A percentile compares a stretch with the other conserved stretches of the same genome.
Evolutionary conservation across 345 rosid species (phyloP).

Genomic region (Boechera stricta): DNA sequence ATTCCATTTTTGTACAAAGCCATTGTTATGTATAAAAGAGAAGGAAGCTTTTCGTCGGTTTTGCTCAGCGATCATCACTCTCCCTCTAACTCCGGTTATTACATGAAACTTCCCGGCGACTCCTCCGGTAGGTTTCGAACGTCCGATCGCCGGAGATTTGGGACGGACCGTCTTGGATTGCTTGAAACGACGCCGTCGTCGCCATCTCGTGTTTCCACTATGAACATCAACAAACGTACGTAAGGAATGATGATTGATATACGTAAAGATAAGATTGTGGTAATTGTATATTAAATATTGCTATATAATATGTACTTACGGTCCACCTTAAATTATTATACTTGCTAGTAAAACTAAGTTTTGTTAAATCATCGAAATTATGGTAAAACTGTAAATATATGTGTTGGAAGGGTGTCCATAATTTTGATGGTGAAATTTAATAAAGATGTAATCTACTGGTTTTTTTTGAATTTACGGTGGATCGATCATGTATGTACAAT

Average conservation of each 20-base stretch:
- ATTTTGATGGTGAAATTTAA: constrained; percentile 22
- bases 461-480: constrained; percentile 11
- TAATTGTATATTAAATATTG: constrained; percentile 7
- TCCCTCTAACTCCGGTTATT: constrained; percentile 37
- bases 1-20: constrained; percentile 49
- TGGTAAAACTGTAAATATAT: constrained; percentile 45
- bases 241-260: constrained; percentile 10
- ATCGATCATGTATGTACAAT: background rate
- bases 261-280: background rate
- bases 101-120: constrained; percentile 43
- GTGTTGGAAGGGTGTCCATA: constrained; percentile 23
- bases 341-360: constrained; percentile 16
- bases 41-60: constrained; percentile 43
- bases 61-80: constrained; percentile 39
- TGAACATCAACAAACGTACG: constrained; percentile 35
- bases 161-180: constrained; percentile 38
- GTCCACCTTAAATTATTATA: constrained; percentile 16
- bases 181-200: constrained; percentile 28
- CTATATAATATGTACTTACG: background rate
- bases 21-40: constrained; percentile 40
- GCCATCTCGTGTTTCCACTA: constrained; percentile 34
- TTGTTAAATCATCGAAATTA: constrained; percentile 29
- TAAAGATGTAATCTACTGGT: constrained; percentile 12
- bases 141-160: constrained; percentile 33
- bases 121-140: constrained; percentile 43